Conservation (phyloP, 805 yeast species). For the Blastobotrys robertii region DNA sequence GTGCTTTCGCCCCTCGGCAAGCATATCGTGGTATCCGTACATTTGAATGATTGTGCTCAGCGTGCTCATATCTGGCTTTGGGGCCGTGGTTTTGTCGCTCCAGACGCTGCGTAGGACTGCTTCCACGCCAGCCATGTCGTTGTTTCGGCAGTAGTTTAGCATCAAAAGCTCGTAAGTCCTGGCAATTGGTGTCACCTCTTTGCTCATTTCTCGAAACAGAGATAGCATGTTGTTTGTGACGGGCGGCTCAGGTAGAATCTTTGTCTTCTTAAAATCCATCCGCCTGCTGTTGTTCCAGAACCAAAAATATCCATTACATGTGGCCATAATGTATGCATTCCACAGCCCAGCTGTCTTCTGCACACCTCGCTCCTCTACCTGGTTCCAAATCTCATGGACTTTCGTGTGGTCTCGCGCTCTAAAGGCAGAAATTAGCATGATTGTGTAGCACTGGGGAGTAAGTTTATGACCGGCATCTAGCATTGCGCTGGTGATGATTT, state of each 20-base stretch:
- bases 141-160: slow-evolving; percentile 23
- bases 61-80: slow-evolving; percentile 16
- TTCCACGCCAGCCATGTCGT: slow-evolving; percentile 15
- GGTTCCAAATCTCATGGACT: slow-evolving; percentile 22
- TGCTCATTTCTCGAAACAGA: slow-evolving; percentile 20
- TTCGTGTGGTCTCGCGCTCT: slow-evolving; percentile 14
- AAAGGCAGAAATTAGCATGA: slow-evolving; percentile 21
- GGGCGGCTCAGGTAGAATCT: slow-evolving; percentile 11
- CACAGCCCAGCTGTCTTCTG: slow-evolving; percentile 21
- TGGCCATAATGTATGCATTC: slow-evolving; percentile 27
- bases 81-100: slow-evolving; percentile 17
- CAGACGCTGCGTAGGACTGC: slow-evolving; percentile 21
- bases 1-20: slow-evolving; percentile 18
- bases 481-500: slow-evolving; percentile 12
- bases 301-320: slow-evolving; percentile 21
- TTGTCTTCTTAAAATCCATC: neutral
- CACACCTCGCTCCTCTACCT: slow-evolving; percentile 14
- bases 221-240: slow-evolving; percentile 14
- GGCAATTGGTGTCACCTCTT: slow-evolving; percentile 23
- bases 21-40: slow-evolving; percentile 18
- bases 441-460: slow-evolving; percentile 17
- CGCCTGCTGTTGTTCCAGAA: slow-evolving; percentile 16
- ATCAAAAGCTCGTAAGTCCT: slow-evolving; percentile 26
- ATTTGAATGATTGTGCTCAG: slow-evolving; percentile 20
- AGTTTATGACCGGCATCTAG: slow-evolving; percentile 12